phyloP scores from a whole-genome alignment of 192 early-diverging fungal species.

The Backusella westeae region DNA sequence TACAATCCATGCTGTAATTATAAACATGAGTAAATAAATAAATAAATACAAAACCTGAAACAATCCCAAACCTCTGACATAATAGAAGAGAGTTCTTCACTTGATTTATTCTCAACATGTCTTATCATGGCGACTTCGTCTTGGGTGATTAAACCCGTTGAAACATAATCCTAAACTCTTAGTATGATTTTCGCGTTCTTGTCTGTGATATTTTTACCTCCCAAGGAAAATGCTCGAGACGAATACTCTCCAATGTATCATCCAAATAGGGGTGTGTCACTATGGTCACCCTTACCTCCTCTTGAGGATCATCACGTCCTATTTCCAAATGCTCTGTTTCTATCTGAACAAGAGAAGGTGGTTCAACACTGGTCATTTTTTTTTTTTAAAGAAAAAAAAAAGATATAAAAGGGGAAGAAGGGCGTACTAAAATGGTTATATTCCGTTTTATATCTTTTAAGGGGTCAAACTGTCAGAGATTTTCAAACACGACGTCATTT shows the following conservation, averaged over 20 bases:
- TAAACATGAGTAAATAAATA: not conserved
- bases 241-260: conserved; percentile 67
- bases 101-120: conserved; percentile 46
- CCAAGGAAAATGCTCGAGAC: conserved; percentile 83
- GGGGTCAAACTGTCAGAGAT: conserved; percentile 3
- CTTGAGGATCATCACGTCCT: conserved; percentile 15
- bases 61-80: conserved; percentile 17
- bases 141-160: conserved; percentile 76
- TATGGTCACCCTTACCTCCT: conserved; percentile 48
- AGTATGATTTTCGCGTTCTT: not conserved
- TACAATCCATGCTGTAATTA: conserved; percentile 22
- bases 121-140: conserved; percentile 70
- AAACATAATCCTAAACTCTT: conserved; percentile 71
- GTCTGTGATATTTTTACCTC: conserved; percentile 52
- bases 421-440: not conserved
- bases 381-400: not conserved
- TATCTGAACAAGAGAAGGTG: not conserved
- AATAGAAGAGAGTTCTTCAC: conserved; percentile 29
- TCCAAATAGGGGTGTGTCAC: conserved; percentile 82
- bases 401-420: not conserved
- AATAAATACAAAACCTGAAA: not conserved
- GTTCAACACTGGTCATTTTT: not conserved
- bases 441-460: not conserved
- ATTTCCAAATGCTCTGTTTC: conserved; percentile 8
- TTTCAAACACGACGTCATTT: not conserved